phyloP scores from a whole-genome alignment of 495 filamentous ascomycete species.

The Penicillium maclennaniae region DNA sequence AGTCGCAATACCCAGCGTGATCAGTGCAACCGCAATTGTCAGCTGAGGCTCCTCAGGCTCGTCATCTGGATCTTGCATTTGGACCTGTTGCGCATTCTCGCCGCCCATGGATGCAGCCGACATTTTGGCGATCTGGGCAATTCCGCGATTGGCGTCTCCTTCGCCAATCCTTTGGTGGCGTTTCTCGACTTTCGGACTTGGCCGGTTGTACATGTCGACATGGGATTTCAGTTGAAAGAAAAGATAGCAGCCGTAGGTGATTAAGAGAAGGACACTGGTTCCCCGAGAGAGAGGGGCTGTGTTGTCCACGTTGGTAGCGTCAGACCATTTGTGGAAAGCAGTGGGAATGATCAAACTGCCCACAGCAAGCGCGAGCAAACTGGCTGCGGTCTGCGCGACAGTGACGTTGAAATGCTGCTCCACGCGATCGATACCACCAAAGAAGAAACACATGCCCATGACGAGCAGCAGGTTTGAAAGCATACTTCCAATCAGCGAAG shows the following conservation, averaged over 20 bases:
- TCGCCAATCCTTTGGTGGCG: conserved; percentile 48
- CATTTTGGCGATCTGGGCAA: conserved; percentile 59
- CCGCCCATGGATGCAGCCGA: conserved; percentile 36
- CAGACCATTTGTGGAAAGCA: conserved; percentile 64
- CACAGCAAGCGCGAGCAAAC: conserved; percentile 74
- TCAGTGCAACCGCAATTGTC: conserved; percentile 61
- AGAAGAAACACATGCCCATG: conserved; percentile 91
- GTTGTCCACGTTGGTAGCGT: conserved; percentile 21
- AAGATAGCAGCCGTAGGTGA: conserved; percentile 74
- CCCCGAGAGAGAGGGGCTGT: conserved; percentile 40
- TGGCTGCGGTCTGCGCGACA: conserved; percentile 89
- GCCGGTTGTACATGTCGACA: conserved; percentile 65
- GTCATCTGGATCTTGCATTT: conserved; percentile 46
- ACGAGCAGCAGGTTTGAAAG: conserved; percentile 89
- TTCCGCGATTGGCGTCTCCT: conserved; percentile 54
- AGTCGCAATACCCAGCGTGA: conserved; percentile 67
- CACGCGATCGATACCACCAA: conserved; percentile 71
- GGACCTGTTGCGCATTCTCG: conserved; percentile 41
- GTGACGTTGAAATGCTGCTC: conserved; percentile 91
- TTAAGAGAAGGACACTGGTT: conserved; percentile 67
- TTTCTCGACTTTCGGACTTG: conserved; percentile 65
- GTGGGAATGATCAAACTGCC: conserved; percentile 84
- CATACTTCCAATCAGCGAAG: conserved; percentile 86
- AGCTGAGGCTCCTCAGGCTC: conserved; percentile 73
- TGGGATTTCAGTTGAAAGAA: conserved; percentile 83